Conservation (phyloP, 1,284 basidiomycete genomes). For the Pseudozyma pruni region DNA sequence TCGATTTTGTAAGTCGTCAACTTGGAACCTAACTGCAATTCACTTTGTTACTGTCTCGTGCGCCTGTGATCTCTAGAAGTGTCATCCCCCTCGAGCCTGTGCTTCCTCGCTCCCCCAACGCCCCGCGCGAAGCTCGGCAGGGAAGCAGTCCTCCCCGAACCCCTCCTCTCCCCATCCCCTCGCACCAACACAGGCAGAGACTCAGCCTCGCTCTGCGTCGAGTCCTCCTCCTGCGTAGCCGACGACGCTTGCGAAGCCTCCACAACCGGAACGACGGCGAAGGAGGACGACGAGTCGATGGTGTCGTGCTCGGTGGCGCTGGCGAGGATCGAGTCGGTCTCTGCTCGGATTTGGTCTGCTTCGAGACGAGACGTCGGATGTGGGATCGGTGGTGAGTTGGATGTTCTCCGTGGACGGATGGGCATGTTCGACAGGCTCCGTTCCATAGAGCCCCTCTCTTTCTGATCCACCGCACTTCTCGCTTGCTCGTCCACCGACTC, state of each 20-base stretch:
- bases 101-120: background rate
- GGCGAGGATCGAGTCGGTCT: constrained; percentile 19
- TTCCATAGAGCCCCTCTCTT: no score
- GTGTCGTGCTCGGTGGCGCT: constrained; percentile 14
- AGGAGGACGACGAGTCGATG: constrained; percentile 13
- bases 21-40: no score
- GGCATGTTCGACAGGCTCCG: constrained; percentile 29
- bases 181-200: background rate
- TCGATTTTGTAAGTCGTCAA: constrained; percentile 67
- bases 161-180: background rate
- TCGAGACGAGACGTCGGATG: background rate
- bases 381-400: background rate
- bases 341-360: background rate
- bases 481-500: background rate
- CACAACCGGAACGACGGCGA: background rate
- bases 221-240: constrained; percentile 40
- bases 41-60: constrained; percentile 1
- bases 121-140: constrained; percentile 4
- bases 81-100: background rate
- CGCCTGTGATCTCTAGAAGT: background rate
- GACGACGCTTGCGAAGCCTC: constrained; percentile 26
- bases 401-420: constrained; percentile 8
- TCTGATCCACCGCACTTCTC: no score
- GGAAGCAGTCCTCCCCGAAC: constrained; percentile 10
- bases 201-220: constrained; percentile 33